Conservation (phyloP, 2,329 filamentous ascomycete genomes). For the Amphichorda felina region DNA sequence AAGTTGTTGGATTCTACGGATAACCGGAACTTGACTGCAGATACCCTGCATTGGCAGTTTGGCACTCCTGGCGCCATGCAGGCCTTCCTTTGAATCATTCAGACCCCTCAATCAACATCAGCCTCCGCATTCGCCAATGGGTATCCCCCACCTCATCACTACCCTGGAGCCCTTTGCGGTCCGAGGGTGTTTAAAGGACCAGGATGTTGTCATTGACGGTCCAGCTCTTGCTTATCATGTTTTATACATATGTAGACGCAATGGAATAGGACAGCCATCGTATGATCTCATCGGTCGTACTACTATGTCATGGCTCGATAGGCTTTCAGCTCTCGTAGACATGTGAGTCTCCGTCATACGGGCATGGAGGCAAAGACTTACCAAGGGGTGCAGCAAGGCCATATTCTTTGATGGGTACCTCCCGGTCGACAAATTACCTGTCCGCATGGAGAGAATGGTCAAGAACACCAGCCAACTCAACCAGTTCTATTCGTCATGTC, state of each 20-base stretch:
- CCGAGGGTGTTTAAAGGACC: constrained; percentile 24
- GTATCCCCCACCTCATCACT: constrained; percentile 43
- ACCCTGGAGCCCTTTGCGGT: constrained; percentile 41
- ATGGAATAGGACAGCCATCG: constrained; percentile 42
- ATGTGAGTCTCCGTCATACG: neutral
- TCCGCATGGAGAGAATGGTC: constrained; percentile 49
- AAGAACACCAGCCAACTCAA: constrained; percentile 41
- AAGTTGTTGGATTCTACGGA: no score
- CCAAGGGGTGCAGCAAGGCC: constrained; percentile 28
- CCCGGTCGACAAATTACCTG: constrained; percentile 51
- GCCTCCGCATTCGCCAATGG: no score
- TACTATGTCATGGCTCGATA: constrained; percentile 50
- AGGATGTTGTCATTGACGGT: constrained; percentile 55
- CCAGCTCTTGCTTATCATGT: constrained; percentile 68
- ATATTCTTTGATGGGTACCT: constrained; percentile 84
- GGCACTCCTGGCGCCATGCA: no score
- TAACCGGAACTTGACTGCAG: no score
- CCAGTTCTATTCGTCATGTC: neutral
- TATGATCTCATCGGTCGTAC: constrained; percentile 51
- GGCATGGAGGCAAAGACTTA: neutral
- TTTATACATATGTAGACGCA: constrained; percentile 41
- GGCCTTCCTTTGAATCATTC: no score
- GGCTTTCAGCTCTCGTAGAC: constrained; percentile 25
- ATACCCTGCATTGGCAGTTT: no score
- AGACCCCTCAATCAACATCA: no score